Conservation (phyloP, 495 filamentous ascomycete species). For the Penicillium argentinense region DNA sequence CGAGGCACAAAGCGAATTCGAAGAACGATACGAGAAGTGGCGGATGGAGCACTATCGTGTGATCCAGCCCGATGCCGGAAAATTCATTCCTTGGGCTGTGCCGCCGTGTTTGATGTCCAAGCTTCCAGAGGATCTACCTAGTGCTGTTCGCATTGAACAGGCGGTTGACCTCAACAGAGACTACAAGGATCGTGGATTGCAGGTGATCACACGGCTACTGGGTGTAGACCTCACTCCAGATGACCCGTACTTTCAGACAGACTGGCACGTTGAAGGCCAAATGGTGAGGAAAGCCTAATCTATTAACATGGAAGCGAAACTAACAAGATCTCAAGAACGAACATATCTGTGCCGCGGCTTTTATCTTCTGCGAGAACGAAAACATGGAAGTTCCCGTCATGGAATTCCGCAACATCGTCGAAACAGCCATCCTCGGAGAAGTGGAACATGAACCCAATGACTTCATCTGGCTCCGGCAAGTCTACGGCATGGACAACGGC, state of each 20-base stretch:
- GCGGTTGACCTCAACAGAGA: constrained; percentile 31
- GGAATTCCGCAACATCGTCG: constrained; percentile 33
- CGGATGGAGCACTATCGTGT: constrained; percentile 20
- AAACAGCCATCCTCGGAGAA: constrained; percentile 25
- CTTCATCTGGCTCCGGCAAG: constrained; percentile 30
- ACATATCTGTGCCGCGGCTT: constrained; percentile 38
- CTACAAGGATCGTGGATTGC: constrained; percentile 42
- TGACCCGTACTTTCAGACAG: constrained; percentile 28
- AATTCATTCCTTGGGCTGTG: constrained; percentile 35
- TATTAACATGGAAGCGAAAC: too few species aligned
- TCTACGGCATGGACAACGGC: constrained; percentile 35
- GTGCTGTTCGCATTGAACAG: constrained; percentile 22
- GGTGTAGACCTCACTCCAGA: constrained; percentile 36
- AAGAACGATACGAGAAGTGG: constrained; percentile 27
- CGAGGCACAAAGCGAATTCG: constrained; percentile 28
- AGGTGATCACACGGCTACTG: constrained; percentile 38
- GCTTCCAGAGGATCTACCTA: constrained; percentile 22
- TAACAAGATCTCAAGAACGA: constrained; percentile 30
- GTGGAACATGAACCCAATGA: constrained; percentile 28
- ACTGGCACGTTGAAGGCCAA: constrained; percentile 43
- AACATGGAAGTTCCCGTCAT: constrained; percentile 26
- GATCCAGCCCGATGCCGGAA: constrained; percentile 31
- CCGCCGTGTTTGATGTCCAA: constrained; percentile 26
- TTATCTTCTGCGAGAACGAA: constrained; percentile 19
- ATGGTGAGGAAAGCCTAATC: constrained; percentile 23